Evolutionary conservation across 169 alveolate genomes (phyloP).

Genomic region (Plasmodium fragile): DNA sequence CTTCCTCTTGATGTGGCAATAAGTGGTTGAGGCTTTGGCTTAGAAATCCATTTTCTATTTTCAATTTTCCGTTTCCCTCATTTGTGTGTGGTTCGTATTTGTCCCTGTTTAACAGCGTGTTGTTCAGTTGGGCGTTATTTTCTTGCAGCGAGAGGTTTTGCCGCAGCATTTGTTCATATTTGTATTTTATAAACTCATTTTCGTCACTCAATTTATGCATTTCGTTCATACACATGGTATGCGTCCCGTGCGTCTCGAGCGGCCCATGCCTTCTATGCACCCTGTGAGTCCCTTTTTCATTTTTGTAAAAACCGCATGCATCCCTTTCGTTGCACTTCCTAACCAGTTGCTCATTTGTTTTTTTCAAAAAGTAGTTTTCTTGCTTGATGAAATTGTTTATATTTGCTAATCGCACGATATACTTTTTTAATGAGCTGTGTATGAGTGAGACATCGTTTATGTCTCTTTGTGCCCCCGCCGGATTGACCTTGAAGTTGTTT

Average conservation of each 20-base stretch:
- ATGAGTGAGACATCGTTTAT: conserved; percentile 22
- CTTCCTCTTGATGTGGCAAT: not conserved
- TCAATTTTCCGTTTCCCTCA: not conserved
- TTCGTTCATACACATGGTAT: conserved; percentile 19
- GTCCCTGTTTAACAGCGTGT: conserved; percentile 20
- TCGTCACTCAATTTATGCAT: conserved; percentile 43
- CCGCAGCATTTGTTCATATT: conserved; percentile 49
- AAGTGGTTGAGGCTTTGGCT: not conserved
- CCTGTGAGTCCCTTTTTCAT: conserved; percentile 13
- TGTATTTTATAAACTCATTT: conserved; percentile 62
- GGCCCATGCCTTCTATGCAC: not conserved
- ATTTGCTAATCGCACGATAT: conserved; percentile 32
- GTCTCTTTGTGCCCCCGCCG: not conserved
- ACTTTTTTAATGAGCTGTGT: conserved; percentile 46
- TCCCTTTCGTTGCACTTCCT: conserved; percentile 8
- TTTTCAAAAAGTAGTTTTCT: conserved; percentile 53
- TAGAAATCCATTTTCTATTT: not conserved
- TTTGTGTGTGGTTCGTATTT: not conserved
- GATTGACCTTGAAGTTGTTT: not conserved
- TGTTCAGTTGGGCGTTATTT: conserved; percentile 24
- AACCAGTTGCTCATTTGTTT: conserved; percentile 52
- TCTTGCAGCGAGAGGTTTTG: conserved; percentile 30
- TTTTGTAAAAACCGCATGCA: not conserved
- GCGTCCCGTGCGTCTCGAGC: not conserved
- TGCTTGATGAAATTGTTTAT: conserved; percentile 45